Conservation (phyloP, 352 stramenopile genomes). For the Globisporangium echinulatum region DNA sequence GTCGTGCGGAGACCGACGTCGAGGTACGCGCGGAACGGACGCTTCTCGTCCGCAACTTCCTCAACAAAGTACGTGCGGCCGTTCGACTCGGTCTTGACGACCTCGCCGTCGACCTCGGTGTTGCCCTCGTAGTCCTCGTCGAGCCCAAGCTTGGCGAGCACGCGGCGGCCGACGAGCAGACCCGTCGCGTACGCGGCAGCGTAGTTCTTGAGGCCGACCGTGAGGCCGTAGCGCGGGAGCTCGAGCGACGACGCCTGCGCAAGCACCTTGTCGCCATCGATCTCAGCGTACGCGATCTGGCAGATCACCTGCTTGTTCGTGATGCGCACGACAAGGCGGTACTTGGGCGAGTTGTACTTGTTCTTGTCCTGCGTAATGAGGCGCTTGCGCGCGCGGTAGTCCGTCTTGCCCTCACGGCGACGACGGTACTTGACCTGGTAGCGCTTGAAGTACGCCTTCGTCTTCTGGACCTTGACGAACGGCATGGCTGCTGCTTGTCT, state of each 20-base stretch:
- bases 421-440: conserved; percentile 99
- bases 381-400: conserved; percentile 99
- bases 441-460: conserved; percentile 99
- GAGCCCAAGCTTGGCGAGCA: conserved; percentile 97
- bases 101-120: conserved; percentile 93
- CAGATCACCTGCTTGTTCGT: conserved; percentile 97
- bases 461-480: conserved; percentile 99
- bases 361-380: conserved; percentile 99
- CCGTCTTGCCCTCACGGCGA: conserved; percentile 98
- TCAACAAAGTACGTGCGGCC: conserved; percentile 99
- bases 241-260: conserved; percentile 93
- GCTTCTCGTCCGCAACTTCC: conserved; percentile 97
- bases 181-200: conserved; percentile 97
- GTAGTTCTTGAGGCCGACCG: conserved; percentile 99
- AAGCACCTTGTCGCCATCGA: conserved; percentile 98
- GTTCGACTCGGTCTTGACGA: conserved; percentile 93
- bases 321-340: conserved; percentile 94
- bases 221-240: conserved; percentile 95
- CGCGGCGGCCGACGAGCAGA: conserved; percentile 91
- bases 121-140: conserved; percentile 97
- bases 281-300: conserved; percentile 98
- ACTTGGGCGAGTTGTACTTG: conserved; percentile 99
- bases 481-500: conserved; percentile 47
- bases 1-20: conserved; percentile 97
- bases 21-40: conserved; percentile 96